These are phyloP conservation scores for Aegilops umbellulata DNA, from an alignment of 176 grass and related monocot species.

Conservation along the genomic window DNA sequence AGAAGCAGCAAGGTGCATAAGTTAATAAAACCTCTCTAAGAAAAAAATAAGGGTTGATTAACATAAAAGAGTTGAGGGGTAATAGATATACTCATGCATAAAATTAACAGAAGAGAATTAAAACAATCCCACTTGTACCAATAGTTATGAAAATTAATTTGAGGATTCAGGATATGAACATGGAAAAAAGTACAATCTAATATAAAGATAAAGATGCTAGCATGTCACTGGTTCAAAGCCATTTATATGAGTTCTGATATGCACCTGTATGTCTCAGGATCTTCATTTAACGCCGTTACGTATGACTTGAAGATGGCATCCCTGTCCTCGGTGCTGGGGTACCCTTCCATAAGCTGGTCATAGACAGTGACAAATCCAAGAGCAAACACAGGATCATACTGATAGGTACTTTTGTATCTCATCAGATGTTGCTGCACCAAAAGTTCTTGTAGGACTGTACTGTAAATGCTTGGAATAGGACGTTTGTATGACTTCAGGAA, in stretches of 20 bases:
- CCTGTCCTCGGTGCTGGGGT: conserved; percentile 70
- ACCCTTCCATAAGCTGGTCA: conserved; percentile 96
- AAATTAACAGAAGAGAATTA: not conserved
- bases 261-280: conserved; percentile 77
- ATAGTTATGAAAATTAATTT: conserved; percentile 9
- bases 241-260: conserved; percentile 12
- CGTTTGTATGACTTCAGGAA: conserved; percentile 92
- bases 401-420: conserved; percentile 97
- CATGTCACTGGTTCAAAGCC: conserved; percentile 1
- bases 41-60: not conserved
- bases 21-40: not conserved
- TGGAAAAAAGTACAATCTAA: not conserved
- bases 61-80: not conserved
- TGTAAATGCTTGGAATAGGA: conserved; percentile 98
- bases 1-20: not conserved
- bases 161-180: not conserved
- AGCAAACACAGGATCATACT: conserved; percentile 90
- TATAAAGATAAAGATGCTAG: not conserved
- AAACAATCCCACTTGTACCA: not conserved
- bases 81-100: conserved; percentile 11
- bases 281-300: conserved; percentile 83
- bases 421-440: conserved; percentile 94
- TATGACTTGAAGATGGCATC: conserved; percentile 84
- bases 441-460: conserved; percentile 81
- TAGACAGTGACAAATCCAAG: conserved; percentile 94